A percentile compares a stretch with the other conserved stretches of the same genome.
These are phyloP conservation scores for Beta corolliflora DNA, from an alignment of 179 eudicot species.

Conservation along the genomic window DNA sequence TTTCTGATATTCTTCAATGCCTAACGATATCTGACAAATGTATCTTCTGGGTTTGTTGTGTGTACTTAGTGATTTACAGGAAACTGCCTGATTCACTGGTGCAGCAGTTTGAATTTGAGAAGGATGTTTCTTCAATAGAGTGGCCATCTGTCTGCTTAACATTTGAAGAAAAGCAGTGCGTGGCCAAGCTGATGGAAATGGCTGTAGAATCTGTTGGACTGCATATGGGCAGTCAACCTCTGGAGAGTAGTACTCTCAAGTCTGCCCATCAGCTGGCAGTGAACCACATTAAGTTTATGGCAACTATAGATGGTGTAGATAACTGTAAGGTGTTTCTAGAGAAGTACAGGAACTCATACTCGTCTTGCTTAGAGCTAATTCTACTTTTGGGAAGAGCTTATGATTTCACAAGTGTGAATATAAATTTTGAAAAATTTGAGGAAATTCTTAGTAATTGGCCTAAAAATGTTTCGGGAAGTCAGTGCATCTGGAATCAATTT, in stretches of 20 bases:
- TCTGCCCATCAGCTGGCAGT: conserved; percentile 58
- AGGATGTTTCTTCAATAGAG: conserved; percentile 55
- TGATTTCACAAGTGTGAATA: conserved; percentile 25
- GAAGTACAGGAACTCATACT: conserved; percentile 46
- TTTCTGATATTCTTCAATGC: conserved; percentile 55
- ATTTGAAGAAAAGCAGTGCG: conserved; percentile 54
- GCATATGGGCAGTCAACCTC: conserved; percentile 29
- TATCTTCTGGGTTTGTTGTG: conserved; percentile 69
- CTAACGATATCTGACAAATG: conserved; percentile 59
- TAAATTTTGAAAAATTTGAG: conserved; percentile 48
- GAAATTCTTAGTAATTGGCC: conserved; percentile 59
- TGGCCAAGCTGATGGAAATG: conserved; percentile 47
- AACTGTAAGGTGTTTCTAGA: conserved; percentile 48
- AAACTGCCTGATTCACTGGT: conserved; percentile 62
- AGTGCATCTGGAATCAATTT: conserved; percentile 80
- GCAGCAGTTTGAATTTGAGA: conserved; percentile 60
- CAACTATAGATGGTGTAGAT: conserved; percentile 55
- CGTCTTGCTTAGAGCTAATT: conserved; percentile 60
- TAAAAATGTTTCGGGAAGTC: conserved; percentile 54
- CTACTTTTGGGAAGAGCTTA: conserved; percentile 46
- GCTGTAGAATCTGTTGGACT: conserved; percentile 52
- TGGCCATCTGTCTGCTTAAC: conserved; percentile 51
- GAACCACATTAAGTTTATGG: conserved; percentile 58
- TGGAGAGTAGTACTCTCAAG: conserved; percentile 32
- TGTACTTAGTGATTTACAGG: conserved; percentile 58